These are phyloP conservation scores for Pharnaceum exiguum DNA, from an alignment of 148 eudicot species.

Conservation along the genomic window DNA sequence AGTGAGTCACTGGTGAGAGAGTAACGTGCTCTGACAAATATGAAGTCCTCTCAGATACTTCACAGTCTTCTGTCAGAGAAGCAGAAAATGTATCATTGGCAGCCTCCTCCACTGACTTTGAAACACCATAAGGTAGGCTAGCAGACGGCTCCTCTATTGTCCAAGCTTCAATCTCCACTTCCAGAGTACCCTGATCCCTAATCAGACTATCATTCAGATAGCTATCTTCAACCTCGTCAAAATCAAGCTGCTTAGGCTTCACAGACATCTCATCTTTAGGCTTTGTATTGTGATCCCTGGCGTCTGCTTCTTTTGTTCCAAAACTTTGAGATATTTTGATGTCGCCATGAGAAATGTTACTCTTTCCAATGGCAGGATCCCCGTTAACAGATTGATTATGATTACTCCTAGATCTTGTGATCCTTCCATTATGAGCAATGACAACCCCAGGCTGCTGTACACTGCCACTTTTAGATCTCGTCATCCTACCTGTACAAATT, in stretches of 20 bases:
- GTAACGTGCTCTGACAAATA: background rate
- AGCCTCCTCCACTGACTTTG: conserved; percentile 5
- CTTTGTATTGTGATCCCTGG: background rate
- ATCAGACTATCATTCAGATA: conserved; percentile 7
- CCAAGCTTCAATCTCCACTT: background rate
- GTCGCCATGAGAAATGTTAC: conserved; percentile 12
- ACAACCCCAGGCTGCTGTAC: background rate
- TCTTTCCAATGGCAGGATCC: conserved; percentile 14
- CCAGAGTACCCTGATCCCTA: background rate
- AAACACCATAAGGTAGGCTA: background rate
- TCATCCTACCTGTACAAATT: conserved; percentile 5
- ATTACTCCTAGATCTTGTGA: conserved; percentile 12
- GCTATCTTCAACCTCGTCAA: conserved; percentile 34
- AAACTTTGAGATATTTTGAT: conserved; percentile 27
- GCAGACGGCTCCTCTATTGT: background rate
- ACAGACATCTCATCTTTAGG: conserved; percentile 25
- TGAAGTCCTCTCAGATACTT: background rate
- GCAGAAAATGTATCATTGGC: background rate
- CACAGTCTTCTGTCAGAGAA: background rate
- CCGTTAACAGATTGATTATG: background rate
- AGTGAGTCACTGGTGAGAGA: background rate
- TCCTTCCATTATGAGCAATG: conserved; percentile 2
- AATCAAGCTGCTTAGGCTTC: conserved; percentile 48
- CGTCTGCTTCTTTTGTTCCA: conserved; percentile 6
- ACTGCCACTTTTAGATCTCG: conserved; percentile 16